Percentiles rank a stretch among this genome's conserved stretches.
Conservation (phyloP, 306 rosid genomes). For the Canavalia gladiata region DNA sequence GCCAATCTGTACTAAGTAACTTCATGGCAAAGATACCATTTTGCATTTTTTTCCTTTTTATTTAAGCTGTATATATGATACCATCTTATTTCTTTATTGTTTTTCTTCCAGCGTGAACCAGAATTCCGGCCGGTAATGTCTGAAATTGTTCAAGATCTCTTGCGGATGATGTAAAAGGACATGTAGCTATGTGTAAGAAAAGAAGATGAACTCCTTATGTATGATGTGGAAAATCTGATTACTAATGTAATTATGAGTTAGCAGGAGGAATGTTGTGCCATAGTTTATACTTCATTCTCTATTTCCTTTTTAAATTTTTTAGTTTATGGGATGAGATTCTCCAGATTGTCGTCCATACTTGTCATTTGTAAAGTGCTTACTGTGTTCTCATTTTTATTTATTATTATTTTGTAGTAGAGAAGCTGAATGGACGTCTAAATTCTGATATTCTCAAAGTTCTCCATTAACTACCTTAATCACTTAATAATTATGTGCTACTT, state of each 20-base stretch:
- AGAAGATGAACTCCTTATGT: constrained; percentile 20
- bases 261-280: constrained; percentile 31
- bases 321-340: background rate
- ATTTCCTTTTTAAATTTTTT: background rate
- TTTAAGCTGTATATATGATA: background rate
- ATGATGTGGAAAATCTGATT: constrained; percentile 8
- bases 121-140: constrained; percentile 91
- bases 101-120: constrained; percentile 76
- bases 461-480: too few species aligned
- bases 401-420: too few species aligned
- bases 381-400: too few species aligned
- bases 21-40: background rate
- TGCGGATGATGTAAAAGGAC: constrained; percentile 60
- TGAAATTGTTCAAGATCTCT: constrained; percentile 81
- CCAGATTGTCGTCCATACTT: background rate
- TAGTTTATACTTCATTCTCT: constrained; percentile 8
- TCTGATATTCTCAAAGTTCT: too few species aligned
- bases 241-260: constrained; percentile 38
- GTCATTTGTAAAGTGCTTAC: background rate
- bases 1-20: constrained; percentile 8
- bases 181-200: background rate
- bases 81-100: background rate
- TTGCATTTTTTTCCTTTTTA: background rate
- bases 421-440: too few species aligned
- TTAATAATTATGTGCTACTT: too few species aligned